Evolutionary conservation across 2,329 filamentous ascomycete genomes (phyloP).

Genomic region (Rhynchosporium secalis): DNA sequence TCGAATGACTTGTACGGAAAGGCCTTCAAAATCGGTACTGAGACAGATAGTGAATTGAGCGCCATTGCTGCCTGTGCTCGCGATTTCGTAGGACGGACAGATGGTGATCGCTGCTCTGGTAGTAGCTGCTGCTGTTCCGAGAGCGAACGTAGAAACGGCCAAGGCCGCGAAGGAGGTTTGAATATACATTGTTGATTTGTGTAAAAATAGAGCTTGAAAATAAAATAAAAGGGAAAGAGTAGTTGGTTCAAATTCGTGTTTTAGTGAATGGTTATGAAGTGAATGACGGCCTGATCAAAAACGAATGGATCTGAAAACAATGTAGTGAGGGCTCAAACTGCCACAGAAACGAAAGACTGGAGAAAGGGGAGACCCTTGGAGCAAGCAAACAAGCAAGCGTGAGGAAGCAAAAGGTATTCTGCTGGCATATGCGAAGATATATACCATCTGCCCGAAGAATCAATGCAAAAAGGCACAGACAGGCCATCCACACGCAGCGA

Average conservation of each 20-base stretch:
- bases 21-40: slow-evolving; percentile 2
- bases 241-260: neutral
- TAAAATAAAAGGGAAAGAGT: neutral
- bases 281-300: neutral
- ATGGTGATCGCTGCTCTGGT: neutral
- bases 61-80: neutral
- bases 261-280: neutral
- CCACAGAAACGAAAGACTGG: neutral
- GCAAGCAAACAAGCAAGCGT: slow-evolving; percentile 4
- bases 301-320: neutral
- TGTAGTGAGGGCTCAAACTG: neutral
- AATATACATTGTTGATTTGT: neutral
- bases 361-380: neutral
- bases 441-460: neutral
- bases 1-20: neutral
- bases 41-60: neutral
- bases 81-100: neutral
- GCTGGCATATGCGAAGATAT: neutral
- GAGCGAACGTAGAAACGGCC: neutral
- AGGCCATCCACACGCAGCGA: neutral
- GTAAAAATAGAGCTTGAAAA: neutral
- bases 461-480: neutral
- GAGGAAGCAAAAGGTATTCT: neutral
- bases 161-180: neutral
- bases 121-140: neutral